Conservation (phyloP, 108 stramenopile species). For the Aurantiochytrium sp. region DNA sequence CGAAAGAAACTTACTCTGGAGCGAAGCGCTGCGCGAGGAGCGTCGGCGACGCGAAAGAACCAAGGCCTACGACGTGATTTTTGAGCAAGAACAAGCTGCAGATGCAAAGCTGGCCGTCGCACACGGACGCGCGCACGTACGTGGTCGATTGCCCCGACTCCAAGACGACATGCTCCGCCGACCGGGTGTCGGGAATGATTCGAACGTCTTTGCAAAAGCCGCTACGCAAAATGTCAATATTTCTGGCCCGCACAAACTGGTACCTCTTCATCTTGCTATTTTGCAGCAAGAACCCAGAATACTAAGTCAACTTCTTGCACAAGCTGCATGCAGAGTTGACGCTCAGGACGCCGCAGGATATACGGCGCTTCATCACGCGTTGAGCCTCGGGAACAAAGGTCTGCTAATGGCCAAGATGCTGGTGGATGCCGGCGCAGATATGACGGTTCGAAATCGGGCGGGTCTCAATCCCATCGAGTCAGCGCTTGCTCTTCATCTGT, state of each 20-base stretch:
- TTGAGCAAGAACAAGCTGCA: not conserved
- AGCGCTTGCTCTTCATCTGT: not conserved
- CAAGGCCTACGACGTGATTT: not conserved
- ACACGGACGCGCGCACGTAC: not conserved
- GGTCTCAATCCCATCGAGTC: not conserved
- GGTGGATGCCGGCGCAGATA: not conserved
- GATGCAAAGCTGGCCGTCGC: not conserved
- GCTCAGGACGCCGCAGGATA: not conserved
- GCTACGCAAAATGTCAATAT: not conserved
- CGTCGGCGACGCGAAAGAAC: not conserved
- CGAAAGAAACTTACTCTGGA: not conserved
- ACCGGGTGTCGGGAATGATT: not conserved
- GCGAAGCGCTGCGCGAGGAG: not conserved
- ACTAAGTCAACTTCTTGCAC: not conserved
- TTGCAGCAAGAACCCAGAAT: not conserved
- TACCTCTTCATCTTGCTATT: not conserved
- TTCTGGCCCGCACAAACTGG: not conserved
- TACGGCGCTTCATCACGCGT: not conserved
- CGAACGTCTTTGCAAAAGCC: not conserved
- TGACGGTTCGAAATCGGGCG: not conserved
- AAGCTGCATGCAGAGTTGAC: not conserved
- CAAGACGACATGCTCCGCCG: not conserved
- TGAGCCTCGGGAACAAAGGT: not conserved
- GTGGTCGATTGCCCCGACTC: not conserved
- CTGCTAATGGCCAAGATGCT: not conserved